Evolutionary conservation across 2,329 filamentous ascomycete genomes (phyloP).

Genomic region (Phyllosticta paracitricarpa): DNA sequence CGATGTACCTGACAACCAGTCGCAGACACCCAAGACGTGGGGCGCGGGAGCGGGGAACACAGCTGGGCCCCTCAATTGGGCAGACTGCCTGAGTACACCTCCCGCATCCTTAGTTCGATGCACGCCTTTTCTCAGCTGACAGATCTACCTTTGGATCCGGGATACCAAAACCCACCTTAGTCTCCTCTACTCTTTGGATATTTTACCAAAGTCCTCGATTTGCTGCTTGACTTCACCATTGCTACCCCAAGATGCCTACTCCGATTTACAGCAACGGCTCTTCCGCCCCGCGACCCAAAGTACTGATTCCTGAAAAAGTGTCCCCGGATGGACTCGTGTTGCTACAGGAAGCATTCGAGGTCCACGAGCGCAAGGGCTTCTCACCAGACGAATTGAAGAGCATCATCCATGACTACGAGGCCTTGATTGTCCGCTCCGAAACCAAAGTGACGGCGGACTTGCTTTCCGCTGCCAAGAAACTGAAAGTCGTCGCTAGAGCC

Average conservation of each 20-base stretch:
- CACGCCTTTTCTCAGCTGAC: neutral
- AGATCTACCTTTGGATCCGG: neutral
- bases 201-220: neutral
- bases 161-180: neutral
- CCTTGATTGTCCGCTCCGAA: conserved; percentile 69
- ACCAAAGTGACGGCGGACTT: conserved; percentile 67
- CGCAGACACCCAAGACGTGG: neutral
- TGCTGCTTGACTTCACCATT: neutral
- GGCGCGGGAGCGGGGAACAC: neutral
- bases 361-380: conserved; percentile 57
- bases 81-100: neutral
- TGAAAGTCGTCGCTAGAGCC: conserved; percentile 70
- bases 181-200: neutral
- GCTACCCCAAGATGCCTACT: conserved; percentile 22
- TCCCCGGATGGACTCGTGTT: conserved; percentile 68
- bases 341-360: conserved; percentile 55
- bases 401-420: conserved; percentile 64
- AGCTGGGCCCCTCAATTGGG: neutral
- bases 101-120: neutral
- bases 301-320: conserved; percentile 71
- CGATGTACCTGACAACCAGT: neutral
- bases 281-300: conserved; percentile 32
- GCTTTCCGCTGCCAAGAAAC: conserved; percentile 53
- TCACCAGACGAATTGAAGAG: conserved; percentile 51
- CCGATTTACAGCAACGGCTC: conserved; percentile 13